Conservation (phyloP, 192 early-diverging fungal genomes). For the Coemansia sp. region DNA sequence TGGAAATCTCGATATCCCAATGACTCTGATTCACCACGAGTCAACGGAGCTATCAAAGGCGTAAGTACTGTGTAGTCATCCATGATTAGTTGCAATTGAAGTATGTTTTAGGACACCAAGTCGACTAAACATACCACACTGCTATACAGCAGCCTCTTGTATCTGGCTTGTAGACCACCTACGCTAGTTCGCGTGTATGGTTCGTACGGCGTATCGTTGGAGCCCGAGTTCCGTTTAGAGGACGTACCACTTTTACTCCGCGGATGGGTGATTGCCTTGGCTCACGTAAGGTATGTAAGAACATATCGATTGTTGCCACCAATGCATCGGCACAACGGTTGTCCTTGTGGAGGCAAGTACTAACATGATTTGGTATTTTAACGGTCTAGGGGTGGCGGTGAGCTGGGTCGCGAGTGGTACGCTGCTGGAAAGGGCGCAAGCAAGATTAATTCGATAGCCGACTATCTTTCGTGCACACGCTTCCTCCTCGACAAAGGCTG, state of each 20-base stretch:
- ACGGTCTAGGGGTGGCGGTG: conserved; percentile 68
- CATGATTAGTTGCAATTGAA: not conserved
- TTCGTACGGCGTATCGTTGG: conserved; percentile 77
- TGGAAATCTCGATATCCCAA: conserved; percentile 59
- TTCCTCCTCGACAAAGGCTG: conserved; percentile 64
- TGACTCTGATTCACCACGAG: conserved; percentile 67
- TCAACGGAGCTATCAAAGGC: conserved; percentile 14
- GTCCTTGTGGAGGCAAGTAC: not conserved
- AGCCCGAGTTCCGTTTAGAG: conserved; percentile 76
- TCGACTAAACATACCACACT: not conserved
- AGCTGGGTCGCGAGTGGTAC: conserved; percentile 81
- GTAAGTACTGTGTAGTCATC: conserved; percentile 5
- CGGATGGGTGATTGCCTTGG: conserved; percentile 80
- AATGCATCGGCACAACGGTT: not conserved
- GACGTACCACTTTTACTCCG: conserved; percentile 76
- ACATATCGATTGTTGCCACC: not conserved
- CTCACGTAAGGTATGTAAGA: conserved; percentile 65
- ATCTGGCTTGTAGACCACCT: conserved; percentile 34
- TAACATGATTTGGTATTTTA: not conserved
- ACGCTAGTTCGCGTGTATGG: conserved; percentile 76
- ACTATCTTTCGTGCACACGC: conserved; percentile 71
- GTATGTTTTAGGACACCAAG: not conserved
- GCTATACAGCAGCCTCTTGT: not conserved
- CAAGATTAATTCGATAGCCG: conserved; percentile 74
- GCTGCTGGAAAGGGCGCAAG: conserved; percentile 68